Base-by-base conservation (phyloP, 106 monocot genomes). In the Dactylorhiza incarnata region DNA sequence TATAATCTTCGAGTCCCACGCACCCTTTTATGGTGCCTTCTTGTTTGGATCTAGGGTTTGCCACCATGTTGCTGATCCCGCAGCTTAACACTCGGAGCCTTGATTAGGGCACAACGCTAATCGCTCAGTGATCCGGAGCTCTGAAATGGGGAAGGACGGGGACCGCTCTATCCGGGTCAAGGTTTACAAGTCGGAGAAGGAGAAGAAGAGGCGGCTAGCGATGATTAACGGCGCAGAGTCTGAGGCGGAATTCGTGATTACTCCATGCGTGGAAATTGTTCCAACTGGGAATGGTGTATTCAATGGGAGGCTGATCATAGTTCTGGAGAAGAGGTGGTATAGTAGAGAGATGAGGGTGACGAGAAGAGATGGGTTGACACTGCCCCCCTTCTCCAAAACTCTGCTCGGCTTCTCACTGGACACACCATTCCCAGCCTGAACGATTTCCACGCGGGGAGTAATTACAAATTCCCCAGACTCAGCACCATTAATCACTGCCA, bases 121-220 rank as follows among this genome's bases (percentile, higher is more conserved):
- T 65, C 25, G 5, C 7, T 68, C 17, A 44, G 14, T 37, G 68
- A 45, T 68, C 11, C 17, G 45, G 68, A 11, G 45, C 15, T 71
- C 43, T 71, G 71, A n/a, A 48, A 71, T 71, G 71, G 71, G 48
- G 71, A 71, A 48, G 71, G 71, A 71, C 15, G 71, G 71, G 71
- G 71, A 71, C 20, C 20, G 14, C 3, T 71, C 48, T 15, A 20
- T 15, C 20, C 48, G 17, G 46, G 37, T 20, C 9, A 48, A 48
- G 20, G 71, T 46, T 20, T 48, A 20, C 48, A 20, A 71, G 71
- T 71, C 47, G 20, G 48, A 48, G 71, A 71, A 37, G 20, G 20
- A 48, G 71, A 71, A 48, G 19, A 46, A 71, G 19, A 46, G 71
- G 71, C 48, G 71, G 48, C 48, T 47, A 37, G 20, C 22, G 26